Conservation (phyloP, 495 filamentous ascomycete species). For the Trichoderma gamsii region DNA sequence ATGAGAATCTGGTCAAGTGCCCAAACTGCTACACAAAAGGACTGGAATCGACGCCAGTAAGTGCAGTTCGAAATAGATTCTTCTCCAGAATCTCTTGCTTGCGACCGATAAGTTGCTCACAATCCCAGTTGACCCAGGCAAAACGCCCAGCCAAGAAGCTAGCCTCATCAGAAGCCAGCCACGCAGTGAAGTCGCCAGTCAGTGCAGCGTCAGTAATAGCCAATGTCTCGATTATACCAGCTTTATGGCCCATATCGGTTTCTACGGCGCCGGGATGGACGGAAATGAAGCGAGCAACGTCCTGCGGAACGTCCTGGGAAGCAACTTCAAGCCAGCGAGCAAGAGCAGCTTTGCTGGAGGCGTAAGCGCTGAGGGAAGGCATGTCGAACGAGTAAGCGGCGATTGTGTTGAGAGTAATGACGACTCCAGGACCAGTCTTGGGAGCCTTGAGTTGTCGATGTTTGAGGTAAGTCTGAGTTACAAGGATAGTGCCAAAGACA, state of each 20-base stretch:
- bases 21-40: no score
- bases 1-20: no score
- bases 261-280: neutral
- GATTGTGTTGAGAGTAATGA: neutral
- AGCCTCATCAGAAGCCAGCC: conserved; percentile 34
- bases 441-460: neutral
- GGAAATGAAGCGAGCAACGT: neutral
- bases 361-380: neutral
- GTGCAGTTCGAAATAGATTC: neutral
- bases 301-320: neutral
- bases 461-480: neutral
- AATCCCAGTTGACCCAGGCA: conserved; percentile 43
- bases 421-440: neutral
- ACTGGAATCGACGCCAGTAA: neutral
- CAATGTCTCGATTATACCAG: neutral
- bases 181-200: conserved; percentile 37
- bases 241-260: neutral
- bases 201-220: conserved; percentile 20
- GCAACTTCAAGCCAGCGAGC: neutral
- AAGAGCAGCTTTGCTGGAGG: neutral
- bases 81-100: conserved; percentile 12
- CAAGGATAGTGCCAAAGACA: neutral
- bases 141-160: conserved; percentile 36
- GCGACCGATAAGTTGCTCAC: conserved; percentile 33
- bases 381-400: neutral